Evolutionary conservation across 2,329 filamentous ascomycete species (phyloP).

Genomic region (Zasmidium cellare): DNA sequence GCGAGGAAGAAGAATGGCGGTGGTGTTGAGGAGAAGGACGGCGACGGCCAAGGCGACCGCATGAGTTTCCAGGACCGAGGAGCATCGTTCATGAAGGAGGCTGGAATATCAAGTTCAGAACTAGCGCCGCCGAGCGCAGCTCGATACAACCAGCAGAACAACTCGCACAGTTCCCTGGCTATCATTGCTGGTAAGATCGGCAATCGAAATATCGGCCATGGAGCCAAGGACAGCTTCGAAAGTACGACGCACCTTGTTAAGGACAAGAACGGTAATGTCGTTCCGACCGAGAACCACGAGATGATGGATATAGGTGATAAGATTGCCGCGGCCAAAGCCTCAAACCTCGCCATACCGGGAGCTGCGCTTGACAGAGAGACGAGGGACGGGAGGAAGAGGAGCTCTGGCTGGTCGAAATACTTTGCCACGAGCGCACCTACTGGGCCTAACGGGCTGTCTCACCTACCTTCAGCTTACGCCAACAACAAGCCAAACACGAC

Average conservation of each 20-base stretch:
- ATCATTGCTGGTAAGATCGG: slow-evolving; percentile 56
- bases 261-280: slow-evolving; percentile 51
- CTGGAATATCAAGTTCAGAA: slow-evolving; percentile 42
- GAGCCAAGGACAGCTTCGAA: slow-evolving; percentile 56
- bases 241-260: slow-evolving; percentile 62
- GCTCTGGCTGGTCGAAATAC: slow-evolving; percentile 55
- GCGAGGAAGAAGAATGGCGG: slow-evolving; percentile 50
- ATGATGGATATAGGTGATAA: slow-evolving; percentile 46
- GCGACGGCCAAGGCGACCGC: slow-evolving; percentile 28
- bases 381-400: slow-evolving; percentile 49
- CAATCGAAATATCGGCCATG: slow-evolving; percentile 35
- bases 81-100: slow-evolving; percentile 54
- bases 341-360: slow-evolving; percentile 22
- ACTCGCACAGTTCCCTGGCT: slow-evolving; percentile 42
- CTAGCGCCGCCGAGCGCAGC: slow-evolving; percentile 23
- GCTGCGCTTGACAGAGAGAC: slow-evolving; percentile 32
- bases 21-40: slow-evolving; percentile 44
- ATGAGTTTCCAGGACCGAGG: slow-evolving; percentile 54
- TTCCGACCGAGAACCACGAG: slow-evolving; percentile 42
- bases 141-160: slow-evolving; percentile 12
- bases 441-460: slow-evolving; percentile 36
- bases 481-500: slow-evolving; percentile 37
- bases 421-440: slow-evolving; percentile 38
- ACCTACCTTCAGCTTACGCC: slow-evolving; percentile 33
- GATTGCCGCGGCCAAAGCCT: slow-evolving; percentile 26